Conservation (phyloP, 345 rosid species). For the Isatis tinctoria region DNA sequence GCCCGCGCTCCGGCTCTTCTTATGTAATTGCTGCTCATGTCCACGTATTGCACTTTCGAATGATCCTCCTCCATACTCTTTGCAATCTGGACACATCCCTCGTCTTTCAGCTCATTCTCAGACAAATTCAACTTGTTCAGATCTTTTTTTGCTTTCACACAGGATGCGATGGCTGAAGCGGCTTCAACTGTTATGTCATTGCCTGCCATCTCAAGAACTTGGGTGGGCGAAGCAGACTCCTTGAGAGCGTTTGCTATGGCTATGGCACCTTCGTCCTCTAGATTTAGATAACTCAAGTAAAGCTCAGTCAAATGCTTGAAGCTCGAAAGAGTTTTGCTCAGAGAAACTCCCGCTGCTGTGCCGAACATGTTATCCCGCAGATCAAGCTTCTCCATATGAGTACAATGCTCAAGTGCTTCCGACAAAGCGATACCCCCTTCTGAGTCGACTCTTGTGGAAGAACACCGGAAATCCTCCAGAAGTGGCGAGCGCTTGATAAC, state of each 20-base stretch:
- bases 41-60: conserved; percentile 49
- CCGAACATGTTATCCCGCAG: conserved; percentile 90
- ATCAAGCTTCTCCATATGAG: conserved; percentile 71
- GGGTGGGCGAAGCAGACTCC: conserved; percentile 62
- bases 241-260: conserved; percentile 59
- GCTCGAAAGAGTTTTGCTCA: conserved; percentile 64
- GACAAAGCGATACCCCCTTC: conserved; percentile 82
- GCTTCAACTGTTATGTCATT: conserved; percentile 78
- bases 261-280: conserved; percentile 74
- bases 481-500: conserved; percentile 58
- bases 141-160: conserved; percentile 50
- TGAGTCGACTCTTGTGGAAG: conserved; percentile 77
- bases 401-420: conserved; percentile 63
- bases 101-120: conserved; percentile 90
- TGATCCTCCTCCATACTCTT: conserved; percentile 66
- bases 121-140: conserved; percentile 73
- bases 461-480: conserved; percentile 78
- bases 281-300: conserved; percentile 78
- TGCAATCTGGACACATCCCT: conserved; percentile 59
- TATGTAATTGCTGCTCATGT: conserved; percentile 50
- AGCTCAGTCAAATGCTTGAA: conserved; percentile 57
- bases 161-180: conserved; percentile 55
- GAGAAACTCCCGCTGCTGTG: conserved; percentile 64
- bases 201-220: conserved; percentile 88
- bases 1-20: conserved; percentile 70